These are phyloP conservation scores for Tuber melanosporum DNA, from an alignment of 495 filamentous ascomycete species.

Conservation along the genomic window DNA sequence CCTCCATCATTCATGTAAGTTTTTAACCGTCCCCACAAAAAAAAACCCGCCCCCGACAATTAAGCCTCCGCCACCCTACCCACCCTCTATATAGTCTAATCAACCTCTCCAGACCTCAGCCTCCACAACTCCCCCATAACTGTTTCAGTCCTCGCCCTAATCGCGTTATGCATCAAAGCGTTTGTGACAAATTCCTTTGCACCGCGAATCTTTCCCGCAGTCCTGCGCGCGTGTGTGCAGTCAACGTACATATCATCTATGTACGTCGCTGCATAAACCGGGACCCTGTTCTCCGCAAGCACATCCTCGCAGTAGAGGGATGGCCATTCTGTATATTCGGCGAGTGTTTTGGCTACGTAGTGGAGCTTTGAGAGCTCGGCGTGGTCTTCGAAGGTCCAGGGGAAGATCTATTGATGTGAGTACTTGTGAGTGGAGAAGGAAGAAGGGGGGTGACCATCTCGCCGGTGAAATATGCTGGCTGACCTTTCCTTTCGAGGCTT, in stretches of 20 bases:
- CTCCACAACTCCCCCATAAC: conserved; percentile 64
- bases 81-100: conserved; percentile 45
- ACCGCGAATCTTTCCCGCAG: conserved; percentile 66
- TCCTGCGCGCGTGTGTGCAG: conserved; percentile 62
- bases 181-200: conserved; percentile 81
- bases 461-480: conserved; percentile 75
- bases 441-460: conserved; percentile 58
- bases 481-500: background rate
- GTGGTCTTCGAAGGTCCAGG: conserved; percentile 71
- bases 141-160: conserved; percentile 65
- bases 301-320: conserved; percentile 67
- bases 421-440: background rate
- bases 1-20: background rate
- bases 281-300: conserved; percentile 70
- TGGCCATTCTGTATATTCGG: conserved; percentile 61
- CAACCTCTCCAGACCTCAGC: conserved; percentile 64
- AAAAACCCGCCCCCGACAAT: background rate
- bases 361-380: conserved; percentile 60
- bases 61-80: background rate
- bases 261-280: conserved; percentile 80
- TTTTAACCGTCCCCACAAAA: background rate
- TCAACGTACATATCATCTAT: conserved; percentile 95
- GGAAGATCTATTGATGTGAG: conserved; percentile 51
- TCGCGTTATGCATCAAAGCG: conserved; percentile 73
- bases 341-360: conserved; percentile 63